Evolutionary conservation across 345 rosid species (phyloP), one percentile per base, ranked within the genome.

Genomic region (Noccaea caerulescens): DNA sequence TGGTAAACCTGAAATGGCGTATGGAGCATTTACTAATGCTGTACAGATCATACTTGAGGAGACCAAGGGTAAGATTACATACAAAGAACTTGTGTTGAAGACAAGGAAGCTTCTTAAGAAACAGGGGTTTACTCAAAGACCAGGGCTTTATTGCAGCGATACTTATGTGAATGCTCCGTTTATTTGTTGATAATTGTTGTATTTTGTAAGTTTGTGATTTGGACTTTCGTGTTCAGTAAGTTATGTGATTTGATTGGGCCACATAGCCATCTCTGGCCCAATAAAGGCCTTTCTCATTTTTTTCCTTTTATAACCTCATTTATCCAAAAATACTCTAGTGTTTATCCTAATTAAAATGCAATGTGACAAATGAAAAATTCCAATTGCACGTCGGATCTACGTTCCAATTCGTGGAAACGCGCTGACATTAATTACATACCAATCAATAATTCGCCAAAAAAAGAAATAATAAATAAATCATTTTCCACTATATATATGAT

Each of bases 21-120:
- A 89, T 66, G 99, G 99, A 58, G 99, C 97, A 52, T 84, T 89
- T n/a, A 94, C 84, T 80, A 91, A 94, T 63, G 96, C 84, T 23
- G 82, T 94, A 49, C 99, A 94, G 84, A 79, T 76, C 9, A 82
- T 91, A 63, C 66, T 94, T 16, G 85, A 76, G 0, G 85, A 89
- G 45, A 32, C 88, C 1, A 85, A 83, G 10, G 94, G 88, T 46
- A 55, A 30, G 11, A 69, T 91, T 32, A 66, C 86, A 7, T 84
- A 91, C 43, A 74, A 69, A 43, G 87, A 91, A 37, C 84, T 94
- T 18, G 99, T 94, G 37, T 0, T 18, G 60, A 80, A 68, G 58
- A 84, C 93, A 0, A 89, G 99, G 75, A 14, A 82, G 78, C 63
- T 82, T 74, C 82, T 91, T 45, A 57, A 81, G 84, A 80, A 57